phyloP scores from a whole-genome alignment of 1,139 yeast genomes.

The Scheffersomyces stambukii region DNA sequence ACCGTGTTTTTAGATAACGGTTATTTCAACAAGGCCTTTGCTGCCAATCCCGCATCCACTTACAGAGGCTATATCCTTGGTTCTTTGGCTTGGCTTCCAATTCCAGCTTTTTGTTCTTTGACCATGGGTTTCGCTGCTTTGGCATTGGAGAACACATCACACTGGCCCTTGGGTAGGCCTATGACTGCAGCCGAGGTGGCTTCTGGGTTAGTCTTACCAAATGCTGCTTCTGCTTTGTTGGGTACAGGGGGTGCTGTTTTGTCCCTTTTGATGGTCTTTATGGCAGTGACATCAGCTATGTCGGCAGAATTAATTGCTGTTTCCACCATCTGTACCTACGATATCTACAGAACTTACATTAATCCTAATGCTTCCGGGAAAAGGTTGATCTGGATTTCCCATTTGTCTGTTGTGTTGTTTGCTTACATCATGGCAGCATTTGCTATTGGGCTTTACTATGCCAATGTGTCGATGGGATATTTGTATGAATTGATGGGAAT shows the following conservation, averaged over 20 bases:
- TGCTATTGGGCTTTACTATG: constrained; percentile 76
- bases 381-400: constrained; percentile 64
- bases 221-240: constrained; percentile 78
- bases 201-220: constrained; percentile 81
- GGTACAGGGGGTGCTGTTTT: constrained; percentile 89
- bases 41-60: constrained; percentile 79
- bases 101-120: constrained; percentile 77
- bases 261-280: constrained; percentile 69
- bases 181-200: constrained; percentile 65
- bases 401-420: constrained; percentile 57
- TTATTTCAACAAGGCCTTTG: constrained; percentile 87
- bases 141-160: constrained; percentile 60
- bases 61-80: constrained; percentile 89
- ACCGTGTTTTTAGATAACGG: constrained; percentile 88
- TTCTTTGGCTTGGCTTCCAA: constrained; percentile 90
- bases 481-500: constrained; percentile 85
- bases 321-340: constrained; percentile 80
- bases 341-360: constrained; percentile 74
- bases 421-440: constrained; percentile 77
- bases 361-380: constrained; percentile 76
- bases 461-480: constrained; percentile 82
- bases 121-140: constrained; percentile 82
- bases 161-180: constrained; percentile 72
- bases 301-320: constrained; percentile 88
- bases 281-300: constrained; percentile 79